These are phyloP conservation scores for Jacaranda copaia DNA, from an alignment of 257 asterid genomes.

Conservation along the genomic window DNA sequence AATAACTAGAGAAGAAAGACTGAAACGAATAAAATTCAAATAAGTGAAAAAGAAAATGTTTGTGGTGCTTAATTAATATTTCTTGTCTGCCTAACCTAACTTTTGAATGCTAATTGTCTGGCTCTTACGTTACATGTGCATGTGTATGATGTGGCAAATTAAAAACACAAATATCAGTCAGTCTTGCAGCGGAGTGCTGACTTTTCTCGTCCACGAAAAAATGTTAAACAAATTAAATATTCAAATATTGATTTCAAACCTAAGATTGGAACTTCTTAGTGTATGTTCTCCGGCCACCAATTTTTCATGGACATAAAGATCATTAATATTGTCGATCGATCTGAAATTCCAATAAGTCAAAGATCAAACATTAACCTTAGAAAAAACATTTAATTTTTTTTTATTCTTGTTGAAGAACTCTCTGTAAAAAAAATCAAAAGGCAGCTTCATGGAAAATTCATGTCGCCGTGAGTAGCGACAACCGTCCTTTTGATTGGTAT, in stretches of 20 bases:
- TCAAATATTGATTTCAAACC: slow-evolving; percentile 20
- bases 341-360: slow-evolving; percentile 25
- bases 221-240: background rate
- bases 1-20: too few species aligned
- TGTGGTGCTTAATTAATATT: background rate
- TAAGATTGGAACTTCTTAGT: background rate
- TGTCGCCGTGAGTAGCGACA: too few species aligned
- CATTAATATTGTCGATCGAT: background rate
- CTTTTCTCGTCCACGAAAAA: slow-evolving; percentile 6
- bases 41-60: too few species aligned
- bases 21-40: background rate
- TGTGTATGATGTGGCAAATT: slow-evolving; percentile 8
- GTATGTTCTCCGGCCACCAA: slow-evolving; percentile 34
- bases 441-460: too few species aligned
- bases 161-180: background rate
- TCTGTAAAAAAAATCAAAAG: too few species aligned
- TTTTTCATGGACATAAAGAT: background rate
- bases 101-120: background rate
- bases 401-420: too few species aligned
- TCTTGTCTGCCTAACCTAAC: background rate
- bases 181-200: background rate
- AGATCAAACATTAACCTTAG: slow-evolving; percentile 17
- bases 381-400: too few species aligned
- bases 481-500: too few species aligned
- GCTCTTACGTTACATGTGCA: background rate